Conservation (phyloP, 1,284 basidiomycete genomes). For the Irpex rosettiformis region DNA sequence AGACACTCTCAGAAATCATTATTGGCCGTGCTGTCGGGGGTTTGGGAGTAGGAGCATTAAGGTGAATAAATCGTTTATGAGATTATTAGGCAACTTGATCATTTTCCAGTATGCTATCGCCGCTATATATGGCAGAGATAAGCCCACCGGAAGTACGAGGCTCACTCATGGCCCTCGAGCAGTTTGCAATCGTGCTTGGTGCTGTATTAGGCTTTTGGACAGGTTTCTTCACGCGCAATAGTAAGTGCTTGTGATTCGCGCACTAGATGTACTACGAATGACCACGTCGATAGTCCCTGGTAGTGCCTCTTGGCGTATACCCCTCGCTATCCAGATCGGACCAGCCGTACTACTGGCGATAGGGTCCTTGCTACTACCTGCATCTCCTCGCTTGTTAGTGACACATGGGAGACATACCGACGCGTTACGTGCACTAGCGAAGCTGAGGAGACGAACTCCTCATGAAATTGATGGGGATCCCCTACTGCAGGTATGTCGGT, state of each 20-base stretch:
- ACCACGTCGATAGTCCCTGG: constrained; percentile 39
- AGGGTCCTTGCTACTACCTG: constrained; percentile 55
- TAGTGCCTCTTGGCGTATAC: constrained; percentile 72
- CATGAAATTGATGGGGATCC: constrained; percentile 42
- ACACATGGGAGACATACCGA: constrained; percentile 43
- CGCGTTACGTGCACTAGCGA: constrained; percentile 42
- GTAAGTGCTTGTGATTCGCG: constrained; percentile 40
- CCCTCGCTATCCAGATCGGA: constrained; percentile 67
- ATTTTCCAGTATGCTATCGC: constrained; percentile 62
- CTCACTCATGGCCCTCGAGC: constrained; percentile 76
- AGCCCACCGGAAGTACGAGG: constrained; percentile 79
- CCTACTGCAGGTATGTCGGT: constrained; percentile 45
- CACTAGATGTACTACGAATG: constrained; percentile 1
- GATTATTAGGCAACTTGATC: not conserved
- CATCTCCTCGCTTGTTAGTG: constrained; percentile 69
- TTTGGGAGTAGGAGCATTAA: constrained; percentile 75
- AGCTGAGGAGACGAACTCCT: constrained; percentile 42
- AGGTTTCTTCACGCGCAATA: constrained; percentile 66
- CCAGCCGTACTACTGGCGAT: constrained; percentile 65
- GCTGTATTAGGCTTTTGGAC: constrained; percentile 81
- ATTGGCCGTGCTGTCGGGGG: constrained; percentile 72
- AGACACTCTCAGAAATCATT: constrained; percentile 52
- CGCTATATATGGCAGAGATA: constrained; percentile 82
- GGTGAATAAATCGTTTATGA: constrained; percentile 33
- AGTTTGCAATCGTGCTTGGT: constrained; percentile 74